Conservation (phyloP, 73 alveolate species). For the Breviolum minutum region DNA sequence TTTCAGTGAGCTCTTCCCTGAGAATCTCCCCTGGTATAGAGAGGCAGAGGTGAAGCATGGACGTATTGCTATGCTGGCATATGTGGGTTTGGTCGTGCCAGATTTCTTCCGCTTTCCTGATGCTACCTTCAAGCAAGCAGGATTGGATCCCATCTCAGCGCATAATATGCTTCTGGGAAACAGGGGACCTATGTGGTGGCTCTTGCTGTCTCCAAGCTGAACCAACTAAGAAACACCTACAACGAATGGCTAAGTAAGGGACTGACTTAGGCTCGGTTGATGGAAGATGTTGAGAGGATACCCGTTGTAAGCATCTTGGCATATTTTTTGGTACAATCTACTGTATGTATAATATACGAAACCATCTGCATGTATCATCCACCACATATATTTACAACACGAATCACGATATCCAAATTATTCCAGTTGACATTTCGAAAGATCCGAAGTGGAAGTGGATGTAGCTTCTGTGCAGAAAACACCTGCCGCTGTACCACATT, state of each 20-base stretch:
- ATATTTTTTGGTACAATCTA: too few species aligned
- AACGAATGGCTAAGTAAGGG: too few species aligned
- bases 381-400: not conserved
- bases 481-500: not conserved
- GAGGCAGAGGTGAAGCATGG: constrained; percentile 95
- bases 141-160: constrained; percentile 60
- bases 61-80: constrained; percentile 85
- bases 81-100: constrained; percentile 71
- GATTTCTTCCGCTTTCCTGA: constrained; percentile 74
- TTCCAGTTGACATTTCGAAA: not conserved
- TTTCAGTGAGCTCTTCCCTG: constrained; percentile 86
- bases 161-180: constrained; percentile 73
- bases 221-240: not conserved
- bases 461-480: not conserved
- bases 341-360: too few species aligned
- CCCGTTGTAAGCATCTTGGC: too few species aligned
- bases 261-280: too few species aligned
- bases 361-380: too few species aligned
- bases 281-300: too few species aligned
- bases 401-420: not conserved
- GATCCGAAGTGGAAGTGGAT: not conserved
- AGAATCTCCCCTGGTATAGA: constrained; percentile 95
- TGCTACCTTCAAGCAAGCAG: constrained; percentile 53
- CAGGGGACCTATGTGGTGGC: constrained; percentile 85
- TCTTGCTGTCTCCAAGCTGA: constrained; percentile 38